Evolutionary conservation across 2,329 filamentous ascomycete species (phyloP).

Genomic region (Calonectria henricotiae): DNA sequence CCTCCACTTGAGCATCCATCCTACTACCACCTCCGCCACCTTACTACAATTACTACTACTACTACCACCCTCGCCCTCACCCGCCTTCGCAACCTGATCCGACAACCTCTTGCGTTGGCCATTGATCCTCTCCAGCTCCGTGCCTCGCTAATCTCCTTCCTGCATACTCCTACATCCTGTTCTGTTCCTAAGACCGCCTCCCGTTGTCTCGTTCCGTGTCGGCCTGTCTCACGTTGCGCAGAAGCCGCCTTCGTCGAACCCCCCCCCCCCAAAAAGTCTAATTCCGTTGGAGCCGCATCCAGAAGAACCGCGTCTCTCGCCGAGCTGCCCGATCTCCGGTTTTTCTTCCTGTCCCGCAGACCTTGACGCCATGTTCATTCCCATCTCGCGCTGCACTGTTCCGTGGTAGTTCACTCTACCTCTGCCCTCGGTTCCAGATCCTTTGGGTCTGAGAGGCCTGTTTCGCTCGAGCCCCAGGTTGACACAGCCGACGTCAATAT

Average conservation of each 20-base stretch:
- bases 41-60: conserved; percentile 5
- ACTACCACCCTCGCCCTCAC: conserved; percentile 8
- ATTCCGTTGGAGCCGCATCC: conserved; percentile 44
- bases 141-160: conserved; percentile 24
- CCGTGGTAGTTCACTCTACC: conserved; percentile 29
- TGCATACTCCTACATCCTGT: not conserved
- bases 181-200: conserved; percentile 1
- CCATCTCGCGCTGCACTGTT: conserved; percentile 33
- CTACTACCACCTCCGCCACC: not conserved
- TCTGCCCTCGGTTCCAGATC: conserved; percentile 9
- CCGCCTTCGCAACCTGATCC: conserved; percentile 11
- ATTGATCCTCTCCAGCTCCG: conserved; percentile 19
- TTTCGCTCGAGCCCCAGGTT: conserved; percentile 25
- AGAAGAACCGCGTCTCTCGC: conserved; percentile 47
- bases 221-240: conserved; percentile 21
- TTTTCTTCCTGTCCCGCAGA: conserved; percentile 37
- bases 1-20: conserved; percentile 25
- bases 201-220: conserved; percentile 5
- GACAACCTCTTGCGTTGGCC: conserved; percentile 25
- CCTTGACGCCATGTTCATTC: conserved; percentile 49
- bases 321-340: conserved; percentile 39
- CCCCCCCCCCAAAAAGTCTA: conserved; percentile 42
- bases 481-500: conserved; percentile 1
- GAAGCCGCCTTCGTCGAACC: conserved; percentile 24
- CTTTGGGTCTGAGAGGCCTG: conserved; percentile 7